phyloP scores from a whole-genome alignment of 2,329 filamentous ascomycete genomes.

The Microcyclosporella mali region DNA sequence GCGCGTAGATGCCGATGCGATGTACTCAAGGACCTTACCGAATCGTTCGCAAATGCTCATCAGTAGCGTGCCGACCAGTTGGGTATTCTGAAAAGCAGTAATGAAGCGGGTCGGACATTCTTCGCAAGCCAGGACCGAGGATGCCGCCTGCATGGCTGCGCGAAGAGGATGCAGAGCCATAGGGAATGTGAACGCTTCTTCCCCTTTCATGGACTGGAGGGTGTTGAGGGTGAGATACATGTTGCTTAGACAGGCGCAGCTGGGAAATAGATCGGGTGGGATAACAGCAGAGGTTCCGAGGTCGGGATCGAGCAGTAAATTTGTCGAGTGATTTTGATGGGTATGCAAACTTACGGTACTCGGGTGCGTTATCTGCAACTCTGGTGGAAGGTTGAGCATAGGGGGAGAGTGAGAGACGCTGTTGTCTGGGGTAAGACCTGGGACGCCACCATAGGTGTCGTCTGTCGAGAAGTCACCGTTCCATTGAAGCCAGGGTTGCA shows the following conservation, averaged over 20 bases:
- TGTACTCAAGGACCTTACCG: slow-evolving; percentile 34
- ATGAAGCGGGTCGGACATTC: slow-evolving; percentile 39
- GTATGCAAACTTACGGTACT: slow-evolving; percentile 3
- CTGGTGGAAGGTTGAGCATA: slow-evolving; percentile 12
- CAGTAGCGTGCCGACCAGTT: slow-evolving; percentile 38
- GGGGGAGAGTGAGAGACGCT: slow-evolving; percentile 12
- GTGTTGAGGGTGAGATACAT: slow-evolving; percentile 41
- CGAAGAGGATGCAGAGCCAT: slow-evolving; percentile 37
- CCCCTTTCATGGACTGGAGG: slow-evolving; percentile 34
- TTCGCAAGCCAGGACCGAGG: slow-evolving; percentile 36
- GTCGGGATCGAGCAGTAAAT: slow-evolving; percentile 14
- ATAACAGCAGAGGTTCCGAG: slow-evolving; percentile 5
- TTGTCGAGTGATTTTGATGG: slow-evolving; percentile 2
- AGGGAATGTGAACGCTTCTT: slow-evolving; percentile 38
- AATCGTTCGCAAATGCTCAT: slow-evolving; percentile 39
- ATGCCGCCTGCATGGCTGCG: slow-evolving; percentile 37
- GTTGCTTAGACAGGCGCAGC: slow-evolving; percentile 42
- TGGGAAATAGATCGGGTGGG: slow-evolving; percentile 13
- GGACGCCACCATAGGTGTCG: slow-evolving; percentile 5
- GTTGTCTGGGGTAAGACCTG: slow-evolving; percentile 22
- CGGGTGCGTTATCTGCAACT: slow-evolving; percentile 7
- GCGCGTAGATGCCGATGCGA: slow-evolving; percentile 36
- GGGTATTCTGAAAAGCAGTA: slow-evolving; percentile 41
- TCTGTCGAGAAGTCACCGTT: slow-evolving; percentile 7
- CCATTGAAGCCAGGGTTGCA: slow-evolving; percentile 21